These are phyloP conservation scores for Neurospora sp. DNA, from an alignment of 495 filamentous ascomycete genomes.

Conservation along the genomic window DNA sequence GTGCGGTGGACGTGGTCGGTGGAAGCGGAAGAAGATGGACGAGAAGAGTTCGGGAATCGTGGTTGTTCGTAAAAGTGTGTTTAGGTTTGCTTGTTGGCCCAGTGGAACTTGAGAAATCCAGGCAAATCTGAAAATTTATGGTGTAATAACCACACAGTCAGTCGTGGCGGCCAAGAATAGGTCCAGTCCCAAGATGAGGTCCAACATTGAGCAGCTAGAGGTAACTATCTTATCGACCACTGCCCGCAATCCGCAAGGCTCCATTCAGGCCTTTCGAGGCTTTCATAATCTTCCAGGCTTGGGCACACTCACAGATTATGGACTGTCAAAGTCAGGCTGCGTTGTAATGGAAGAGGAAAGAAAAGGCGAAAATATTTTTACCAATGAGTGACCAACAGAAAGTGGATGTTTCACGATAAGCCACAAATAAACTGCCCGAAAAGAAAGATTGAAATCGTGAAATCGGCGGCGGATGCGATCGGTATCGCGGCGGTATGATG, in stretches of 20 bases:
- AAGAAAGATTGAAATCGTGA: neutral
- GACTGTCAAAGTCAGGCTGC: neutral
- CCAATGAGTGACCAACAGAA: neutral
- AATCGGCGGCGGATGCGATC: neutral
- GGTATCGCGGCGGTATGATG: neutral
- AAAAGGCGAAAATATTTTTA: neutral
- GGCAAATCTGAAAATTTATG: neutral
- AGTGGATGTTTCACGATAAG: neutral
- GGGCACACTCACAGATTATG: neutral
- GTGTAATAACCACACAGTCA: neutral
- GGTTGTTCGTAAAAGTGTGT: neutral
- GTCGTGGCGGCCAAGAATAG: neutral
- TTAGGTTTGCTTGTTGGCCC: neutral
- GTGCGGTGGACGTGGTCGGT: neutral
- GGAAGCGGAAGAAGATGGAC: neutral
- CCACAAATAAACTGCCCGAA: neutral
- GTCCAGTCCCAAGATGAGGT: neutral
- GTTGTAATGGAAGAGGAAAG: neutral
- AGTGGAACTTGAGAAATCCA: neutral
- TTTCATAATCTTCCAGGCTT: neutral
- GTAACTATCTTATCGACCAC: neutral
- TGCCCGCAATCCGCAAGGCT: neutral
- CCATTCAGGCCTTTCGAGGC: neutral
- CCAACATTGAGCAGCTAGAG: neutral
- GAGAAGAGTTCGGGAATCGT: neutral